Evolutionary conservation across 306 rosid genomes (phyloP), one percentile per base, ranked within the genome.

Genomic region (Quercus robur): DNA sequence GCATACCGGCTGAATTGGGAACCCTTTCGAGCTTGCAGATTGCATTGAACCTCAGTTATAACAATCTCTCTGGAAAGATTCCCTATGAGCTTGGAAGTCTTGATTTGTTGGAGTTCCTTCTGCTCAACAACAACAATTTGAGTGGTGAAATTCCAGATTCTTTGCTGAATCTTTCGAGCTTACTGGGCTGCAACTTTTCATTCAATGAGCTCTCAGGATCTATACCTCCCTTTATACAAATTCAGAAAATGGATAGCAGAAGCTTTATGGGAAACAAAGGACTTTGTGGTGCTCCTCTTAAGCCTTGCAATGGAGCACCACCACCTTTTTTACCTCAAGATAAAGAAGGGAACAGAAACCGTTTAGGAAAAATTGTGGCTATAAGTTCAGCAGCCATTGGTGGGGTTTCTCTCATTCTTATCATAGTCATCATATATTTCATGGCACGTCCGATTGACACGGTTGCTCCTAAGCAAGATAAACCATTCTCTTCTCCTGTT

Each of bases 151-250:
- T 96, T 83, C 98, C 98, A 6, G 82, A 84, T 77, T 71, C 95
- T 35, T 89, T 96, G 33, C 90, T 79, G 18, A 87, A 84, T 61
- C 88, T 96, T 76, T 86, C 92, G 13, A 91, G 99, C 80, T 86
- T 96, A 83, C 5, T 89, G 71, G 93, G 92, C 3, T 93, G 98
- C 66, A 96, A 96, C 91, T 96, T 96, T 90, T 96, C 99, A 66
- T 82, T 82, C 90, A 96, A 93, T 66, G 86, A 93, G 82, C 97
- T 96, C 77, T 81, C 89, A 2, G 99, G 99, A 20, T 83, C 97
- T 28, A 78, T 93, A 63, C 99, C 99, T 78, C 72, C 88, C 55
- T 77, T 77, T 70, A 78, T 88, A 10, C 77, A 90, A 73, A 90
- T 90, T 81, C 90, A 81, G 83, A 89, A 68, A 83, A 93, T 93